A percentile compares a stretch with the other conserved stretches of the same genome.
These are phyloP conservation scores for Dothistroma septosporum DNA, from an alignment of 2,329 filamentous ascomycete genomes.

Conservation along the genomic window DNA sequence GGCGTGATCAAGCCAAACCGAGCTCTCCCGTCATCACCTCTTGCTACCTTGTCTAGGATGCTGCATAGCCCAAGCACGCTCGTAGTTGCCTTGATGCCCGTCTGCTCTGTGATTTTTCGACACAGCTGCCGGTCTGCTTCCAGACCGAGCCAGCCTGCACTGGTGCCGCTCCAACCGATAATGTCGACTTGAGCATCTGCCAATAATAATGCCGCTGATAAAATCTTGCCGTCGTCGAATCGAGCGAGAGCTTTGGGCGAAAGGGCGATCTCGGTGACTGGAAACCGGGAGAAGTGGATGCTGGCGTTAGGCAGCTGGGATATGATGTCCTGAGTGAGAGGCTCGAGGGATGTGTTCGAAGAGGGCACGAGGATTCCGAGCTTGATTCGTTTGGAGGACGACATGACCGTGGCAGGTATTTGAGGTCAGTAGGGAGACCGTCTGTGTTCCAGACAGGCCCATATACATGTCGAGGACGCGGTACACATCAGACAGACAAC, in stretches of 20 bases:
- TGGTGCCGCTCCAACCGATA: constrained; percentile 34
- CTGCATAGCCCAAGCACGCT: constrained; percentile 42
- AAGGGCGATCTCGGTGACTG: constrained; percentile 41
- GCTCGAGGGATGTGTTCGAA: constrained; percentile 45
- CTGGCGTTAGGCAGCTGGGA: constrained; percentile 34
- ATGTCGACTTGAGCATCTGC: constrained; percentile 31
- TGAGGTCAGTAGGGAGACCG: background rate
- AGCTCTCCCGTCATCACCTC: constrained; percentile 16
- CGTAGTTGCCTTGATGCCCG: constrained; percentile 40
- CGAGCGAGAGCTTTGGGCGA: constrained; percentile 32
- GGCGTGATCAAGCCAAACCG: constrained; percentile 42
- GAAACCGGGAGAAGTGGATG: constrained; percentile 44
- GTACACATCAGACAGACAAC: background rate
- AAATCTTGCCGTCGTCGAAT: constrained; percentile 32
- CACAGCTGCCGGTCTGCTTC: constrained; percentile 40
- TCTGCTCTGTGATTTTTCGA: constrained; percentile 35
- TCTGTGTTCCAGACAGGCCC: background rate
- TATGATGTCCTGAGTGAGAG: constrained; percentile 40
- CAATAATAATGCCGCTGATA: constrained; percentile 30
- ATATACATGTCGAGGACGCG: background rate
- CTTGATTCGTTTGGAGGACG: constrained; percentile 5
- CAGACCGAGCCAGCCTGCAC: constrained; percentile 24
- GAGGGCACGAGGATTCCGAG: constrained; percentile 45
- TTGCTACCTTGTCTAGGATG: constrained; percentile 27
- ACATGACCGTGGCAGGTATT: background rate